A percentile compares a stretch with the other conserved stretches of the same genome.
Evolutionary conservation across 148 eudicot genomes (phyloP).

Genomic region (Arbutus unedo): DNA sequence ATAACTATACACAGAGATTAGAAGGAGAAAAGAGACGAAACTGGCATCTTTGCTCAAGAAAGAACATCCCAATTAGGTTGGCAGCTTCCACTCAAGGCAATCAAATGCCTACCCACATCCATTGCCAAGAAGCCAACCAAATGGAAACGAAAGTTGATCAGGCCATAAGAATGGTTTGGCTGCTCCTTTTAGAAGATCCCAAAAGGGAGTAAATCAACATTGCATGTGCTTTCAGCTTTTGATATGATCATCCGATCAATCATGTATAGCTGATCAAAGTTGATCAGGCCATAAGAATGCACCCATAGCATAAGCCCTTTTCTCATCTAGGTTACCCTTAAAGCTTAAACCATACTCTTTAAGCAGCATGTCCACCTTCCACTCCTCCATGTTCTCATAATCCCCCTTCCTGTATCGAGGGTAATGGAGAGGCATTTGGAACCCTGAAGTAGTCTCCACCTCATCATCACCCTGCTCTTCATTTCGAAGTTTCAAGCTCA

Average conservation of each 20-base stretch:
- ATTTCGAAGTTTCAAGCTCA: neutral
- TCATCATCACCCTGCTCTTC: neutral
- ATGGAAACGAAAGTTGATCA: neutral
- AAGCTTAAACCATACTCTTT: constrained; percentile 11
- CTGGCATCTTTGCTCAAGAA: too few species aligned
- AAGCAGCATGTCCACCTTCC: constrained; percentile 26
- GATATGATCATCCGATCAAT: neutral
- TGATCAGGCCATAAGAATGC: constrained; percentile 33
- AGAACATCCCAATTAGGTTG: too few species aligned
- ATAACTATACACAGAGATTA: too few species aligned
- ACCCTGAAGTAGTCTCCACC: neutral
- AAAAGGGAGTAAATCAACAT: neutral
- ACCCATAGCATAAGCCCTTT: constrained; percentile 29
- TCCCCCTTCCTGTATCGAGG: constrained; percentile 25
- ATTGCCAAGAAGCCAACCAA: too few species aligned
- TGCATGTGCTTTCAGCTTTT: neutral
- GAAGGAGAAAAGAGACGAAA: too few species aligned
- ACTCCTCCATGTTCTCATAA: constrained; percentile 28
- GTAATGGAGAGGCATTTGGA: constrained; percentile 36
- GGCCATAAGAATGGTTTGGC: neutral
- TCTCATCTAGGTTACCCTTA: constrained; percentile 22
- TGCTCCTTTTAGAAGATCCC: neutral
- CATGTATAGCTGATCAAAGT: neutral
- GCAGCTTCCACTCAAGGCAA: too few species aligned
- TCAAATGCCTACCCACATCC: too few species aligned